A percentile compares a stretch with the other conserved stretches of the same genome.
Conservation (phyloP, 352 stramenopile species). For the Pythium vanterpoolii region DNA sequence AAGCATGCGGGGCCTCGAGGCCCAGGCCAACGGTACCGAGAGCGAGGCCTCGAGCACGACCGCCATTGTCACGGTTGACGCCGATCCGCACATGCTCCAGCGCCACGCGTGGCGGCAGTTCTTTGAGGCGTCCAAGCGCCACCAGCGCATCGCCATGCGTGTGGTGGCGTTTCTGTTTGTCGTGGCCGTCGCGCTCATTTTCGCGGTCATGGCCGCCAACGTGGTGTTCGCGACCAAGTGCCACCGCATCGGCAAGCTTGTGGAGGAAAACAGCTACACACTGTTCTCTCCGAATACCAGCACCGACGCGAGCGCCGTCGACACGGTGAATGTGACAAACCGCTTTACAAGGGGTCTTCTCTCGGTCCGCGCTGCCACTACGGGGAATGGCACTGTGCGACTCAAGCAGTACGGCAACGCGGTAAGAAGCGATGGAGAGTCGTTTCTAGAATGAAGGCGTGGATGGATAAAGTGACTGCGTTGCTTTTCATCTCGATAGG, state of each 20-base stretch:
- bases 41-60: constrained; percentile 4
- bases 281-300: constrained; percentile 27
- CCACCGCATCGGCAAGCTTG: constrained; percentile 51
- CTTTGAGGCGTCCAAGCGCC: constrained; percentile 61
- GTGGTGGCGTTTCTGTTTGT: constrained; percentile 42
- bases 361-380: constrained; percentile 20
- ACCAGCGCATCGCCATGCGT: constrained; percentile 62
- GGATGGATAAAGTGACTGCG: background rate
- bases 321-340: constrained; percentile 32
- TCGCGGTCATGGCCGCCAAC: constrained; percentile 89
- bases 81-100: constrained; percentile 10
- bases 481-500: constrained; percentile 5
- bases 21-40: constrained; percentile 1
- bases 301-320: constrained; percentile 2
- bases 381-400: constrained; percentile 25
- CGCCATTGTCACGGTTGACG: background rate
- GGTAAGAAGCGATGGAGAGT: too few species aligned
- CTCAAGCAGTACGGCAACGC: constrained; percentile 45
- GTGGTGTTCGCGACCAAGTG: constrained; percentile 71
- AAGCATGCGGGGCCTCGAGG: constrained; percentile 32
- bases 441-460: too few species aligned
- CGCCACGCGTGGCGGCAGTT: constrained; percentile 44
- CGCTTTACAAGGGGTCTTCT: constrained; percentile 43
- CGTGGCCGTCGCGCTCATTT: constrained; percentile 66
- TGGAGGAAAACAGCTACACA: constrained; percentile 37